Conservation (phyloP, 2,329 filamentous ascomycete species). For the Cytospora schulzeri region DNA sequence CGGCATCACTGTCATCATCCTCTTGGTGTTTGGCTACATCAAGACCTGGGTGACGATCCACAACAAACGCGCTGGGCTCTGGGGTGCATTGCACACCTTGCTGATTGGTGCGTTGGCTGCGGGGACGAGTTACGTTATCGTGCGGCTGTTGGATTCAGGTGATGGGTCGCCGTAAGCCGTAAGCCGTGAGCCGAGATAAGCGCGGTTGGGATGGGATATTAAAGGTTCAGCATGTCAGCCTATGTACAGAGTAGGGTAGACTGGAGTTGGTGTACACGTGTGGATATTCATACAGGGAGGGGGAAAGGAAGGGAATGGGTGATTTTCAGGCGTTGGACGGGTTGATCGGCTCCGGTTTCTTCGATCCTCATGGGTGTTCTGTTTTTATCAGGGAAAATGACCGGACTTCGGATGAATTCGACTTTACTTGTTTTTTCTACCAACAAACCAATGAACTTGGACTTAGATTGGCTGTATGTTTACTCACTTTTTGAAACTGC, state of each 20-base stretch:
- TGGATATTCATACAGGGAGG: too few species aligned
- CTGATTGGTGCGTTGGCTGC: conserved; percentile 67
- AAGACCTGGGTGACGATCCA: conserved; percentile 60
- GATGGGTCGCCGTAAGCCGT: conserved; percentile 18
- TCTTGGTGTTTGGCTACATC: conserved; percentile 66
- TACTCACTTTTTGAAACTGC: neutral
- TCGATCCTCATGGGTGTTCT: neutral
- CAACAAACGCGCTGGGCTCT: conserved; percentile 55
- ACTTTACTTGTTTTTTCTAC: neutral
- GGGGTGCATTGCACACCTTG: conserved; percentile 65
- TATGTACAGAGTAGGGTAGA: too few species aligned
- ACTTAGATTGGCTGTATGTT: neutral
- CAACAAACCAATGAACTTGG: neutral
- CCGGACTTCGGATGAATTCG: neutral
- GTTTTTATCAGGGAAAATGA: neutral
- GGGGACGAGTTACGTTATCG: conserved; percentile 65
- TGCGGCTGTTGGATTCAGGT: conserved; percentile 55
- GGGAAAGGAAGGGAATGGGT: too few species aligned
- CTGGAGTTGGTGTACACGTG: neutral
- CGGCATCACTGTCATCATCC: conserved; percentile 59
- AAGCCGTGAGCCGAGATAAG: too few species aligned
- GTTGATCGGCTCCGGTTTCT: neutral
- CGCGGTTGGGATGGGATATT: neutral
- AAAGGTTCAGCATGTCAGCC: too few species aligned
- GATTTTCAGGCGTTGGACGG: neutral